Evolutionary conservation across 2,329 filamentous ascomycete species (phyloP).

Genomic region (Aspergillus tubingensis): DNA sequence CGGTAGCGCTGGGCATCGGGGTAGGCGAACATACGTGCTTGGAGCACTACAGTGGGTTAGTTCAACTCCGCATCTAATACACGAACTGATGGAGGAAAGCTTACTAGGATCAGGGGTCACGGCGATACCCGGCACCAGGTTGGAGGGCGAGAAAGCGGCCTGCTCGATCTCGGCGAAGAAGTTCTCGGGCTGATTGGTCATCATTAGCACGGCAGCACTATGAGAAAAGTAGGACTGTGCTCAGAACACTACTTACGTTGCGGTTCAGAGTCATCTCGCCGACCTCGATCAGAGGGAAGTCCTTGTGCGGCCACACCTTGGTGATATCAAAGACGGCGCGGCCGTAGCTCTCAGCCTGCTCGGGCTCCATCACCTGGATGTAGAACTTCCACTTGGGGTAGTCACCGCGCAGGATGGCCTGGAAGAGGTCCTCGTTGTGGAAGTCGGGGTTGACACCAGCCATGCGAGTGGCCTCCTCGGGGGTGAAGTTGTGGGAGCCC

Average conservation of each 20-base stretch:
- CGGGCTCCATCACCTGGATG: slow-evolving; percentile 57
- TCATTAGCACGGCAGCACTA: not conserved
- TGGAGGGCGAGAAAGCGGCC: slow-evolving; percentile 65
- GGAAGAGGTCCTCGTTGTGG: slow-evolving; percentile 61
- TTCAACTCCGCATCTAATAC: too few relatives aligned
- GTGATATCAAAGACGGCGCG: slow-evolving; percentile 60
- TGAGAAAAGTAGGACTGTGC: not conserved
- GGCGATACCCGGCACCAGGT: slow-evolving; percentile 64
- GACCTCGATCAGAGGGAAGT: slow-evolving; percentile 52
- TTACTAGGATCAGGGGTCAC: slow-evolving; percentile 61
- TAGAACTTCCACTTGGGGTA: slow-evolving; percentile 59
- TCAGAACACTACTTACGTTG: slow-evolving; percentile 39
- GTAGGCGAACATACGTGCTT: slow-evolving; percentile 63
- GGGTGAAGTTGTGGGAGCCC: slow-evolving; percentile 56
- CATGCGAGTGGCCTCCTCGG: slow-evolving; percentile 54
- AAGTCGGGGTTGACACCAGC: slow-evolving; percentile 60
- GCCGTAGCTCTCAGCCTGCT: slow-evolving; percentile 51
- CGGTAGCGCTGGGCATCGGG: slow-evolving; percentile 54
- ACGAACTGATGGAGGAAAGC: not conserved
- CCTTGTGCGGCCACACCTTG: slow-evolving; percentile 55
- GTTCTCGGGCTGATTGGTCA: slow-evolving; percentile 47
- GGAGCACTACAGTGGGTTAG: slow-evolving; percentile 48
- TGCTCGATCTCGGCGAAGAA: slow-evolving; percentile 70
- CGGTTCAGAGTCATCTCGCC: slow-evolving; percentile 55
- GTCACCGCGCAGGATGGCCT: slow-evolving; percentile 60